phyloP scores from a whole-genome alignment of 2,329 filamentous ascomycete species.

The Talaromyces sp. region DNA sequence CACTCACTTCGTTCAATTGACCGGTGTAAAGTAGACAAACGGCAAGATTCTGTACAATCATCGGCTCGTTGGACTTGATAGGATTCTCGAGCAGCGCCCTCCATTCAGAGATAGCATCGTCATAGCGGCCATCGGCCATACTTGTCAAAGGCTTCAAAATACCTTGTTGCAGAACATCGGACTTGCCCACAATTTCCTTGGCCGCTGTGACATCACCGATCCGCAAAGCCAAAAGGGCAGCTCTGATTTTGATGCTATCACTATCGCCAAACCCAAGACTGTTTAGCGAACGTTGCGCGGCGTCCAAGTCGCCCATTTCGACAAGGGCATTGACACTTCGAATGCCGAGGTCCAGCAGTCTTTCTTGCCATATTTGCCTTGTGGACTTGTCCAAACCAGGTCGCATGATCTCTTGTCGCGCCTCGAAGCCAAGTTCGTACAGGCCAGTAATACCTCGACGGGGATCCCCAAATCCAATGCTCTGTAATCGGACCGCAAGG shows the following conservation, averaged over 20 bases:
- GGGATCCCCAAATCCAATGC: conserved; percentile 78
- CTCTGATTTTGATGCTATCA: conserved; percentile 31
- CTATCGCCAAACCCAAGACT: conserved; percentile 15
- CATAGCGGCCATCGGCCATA: conserved; percentile 73
- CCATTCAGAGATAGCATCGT: conserved; percentile 60
- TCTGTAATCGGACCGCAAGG: conserved; percentile 75
- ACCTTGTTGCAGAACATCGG: conserved; percentile 34
- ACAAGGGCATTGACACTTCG: conserved; percentile 50
- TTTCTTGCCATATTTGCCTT: conserved; percentile 61
- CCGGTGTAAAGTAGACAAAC: conserved; percentile 81
- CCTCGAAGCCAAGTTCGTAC: conserved; percentile 80
- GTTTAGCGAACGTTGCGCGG: conserved; percentile 66
- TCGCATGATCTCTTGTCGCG: conserved; percentile 54
- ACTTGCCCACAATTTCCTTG: conserved; percentile 45
- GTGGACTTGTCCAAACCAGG: conserved; percentile 51
- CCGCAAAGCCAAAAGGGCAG: conserved; percentile 67
- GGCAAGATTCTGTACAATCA: conserved; percentile 75
- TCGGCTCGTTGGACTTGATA: conserved; percentile 51
- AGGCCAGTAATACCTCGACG: conserved; percentile 82
- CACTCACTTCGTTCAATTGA: conserved; percentile 61
- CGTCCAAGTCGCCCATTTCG: conserved; percentile 76
- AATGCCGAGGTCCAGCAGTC: conserved; percentile 70
- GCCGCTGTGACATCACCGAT: conserved; percentile 72
- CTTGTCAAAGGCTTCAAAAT: conserved; percentile 58
- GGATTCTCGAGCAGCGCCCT: conserved; percentile 43